These are phyloP conservation scores for Aspergillus kassunensis DNA, from an alignment of 495 filamentous ascomycete genomes.

Conservation along the genomic window DNA sequence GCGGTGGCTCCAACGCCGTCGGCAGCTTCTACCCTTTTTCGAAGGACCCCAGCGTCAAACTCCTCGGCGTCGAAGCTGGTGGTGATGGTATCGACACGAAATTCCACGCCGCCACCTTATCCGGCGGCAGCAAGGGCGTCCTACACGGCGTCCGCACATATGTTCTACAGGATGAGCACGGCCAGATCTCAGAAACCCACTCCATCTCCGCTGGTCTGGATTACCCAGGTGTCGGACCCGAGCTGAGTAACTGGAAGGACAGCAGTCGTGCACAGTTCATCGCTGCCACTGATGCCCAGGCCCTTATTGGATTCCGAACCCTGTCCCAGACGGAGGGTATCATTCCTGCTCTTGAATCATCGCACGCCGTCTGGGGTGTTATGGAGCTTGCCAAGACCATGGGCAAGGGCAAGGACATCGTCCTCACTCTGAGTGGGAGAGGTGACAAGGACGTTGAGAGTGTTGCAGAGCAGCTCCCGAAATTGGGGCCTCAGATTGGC, in stretches of 20 bases:
- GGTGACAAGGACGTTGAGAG: slow-evolving; percentile 99
- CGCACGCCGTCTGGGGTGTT: slow-evolving; percentile 87
- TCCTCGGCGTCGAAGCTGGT: slow-evolving; percentile 93
- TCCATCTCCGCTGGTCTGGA: slow-evolving; percentile 96
- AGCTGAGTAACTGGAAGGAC: slow-evolving; percentile 91
- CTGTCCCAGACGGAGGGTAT: slow-evolving; percentile 88
- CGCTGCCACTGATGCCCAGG: slow-evolving; percentile 86
- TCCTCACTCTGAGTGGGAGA: slow-evolving; percentile 89
- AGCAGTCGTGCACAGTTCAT: slow-evolving; percentile 79
- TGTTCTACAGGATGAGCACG: slow-evolving; percentile 84
- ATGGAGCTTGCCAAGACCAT: slow-evolving; percentile 89
- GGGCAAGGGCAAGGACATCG: slow-evolving; percentile 81
- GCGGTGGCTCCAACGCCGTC: slow-evolving; percentile 84
- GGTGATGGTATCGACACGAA: slow-evolving; percentile 87
- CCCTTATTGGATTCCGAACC: slow-evolving; percentile 82
- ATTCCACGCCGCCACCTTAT: slow-evolving; percentile 85
- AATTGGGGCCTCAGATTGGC: slow-evolving; percentile 82
- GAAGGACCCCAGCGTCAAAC: slow-evolving; percentile 75
- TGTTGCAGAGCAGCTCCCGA: slow-evolving; percentile 90
- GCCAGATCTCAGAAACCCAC: slow-evolving; percentile 92
- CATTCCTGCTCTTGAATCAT: slow-evolving; percentile 90
- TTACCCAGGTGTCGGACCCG: slow-evolving; percentile 94
- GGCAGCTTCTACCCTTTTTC: slow-evolving; percentile 98
- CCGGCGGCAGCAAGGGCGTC: slow-evolving; percentile 84
- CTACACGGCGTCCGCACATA: slow-evolving; percentile 95